Evolutionary conservation across 345 rosid species (phyloP).

Genomic region (Salix brachista): DNA sequence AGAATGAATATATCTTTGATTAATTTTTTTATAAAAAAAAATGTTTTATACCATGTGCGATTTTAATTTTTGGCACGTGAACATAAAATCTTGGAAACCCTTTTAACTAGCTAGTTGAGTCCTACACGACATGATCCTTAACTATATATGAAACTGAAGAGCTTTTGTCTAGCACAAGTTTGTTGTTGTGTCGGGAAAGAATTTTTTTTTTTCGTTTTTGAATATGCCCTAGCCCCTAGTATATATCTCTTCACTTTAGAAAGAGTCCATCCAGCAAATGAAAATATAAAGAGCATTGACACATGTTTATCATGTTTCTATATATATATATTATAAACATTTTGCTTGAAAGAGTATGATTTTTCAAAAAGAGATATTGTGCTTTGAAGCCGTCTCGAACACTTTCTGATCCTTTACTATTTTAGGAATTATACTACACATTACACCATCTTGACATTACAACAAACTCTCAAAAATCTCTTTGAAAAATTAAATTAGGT

Average conservation of each 20-base stretch:
- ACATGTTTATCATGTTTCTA: background rate
- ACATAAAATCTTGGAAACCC: background rate
- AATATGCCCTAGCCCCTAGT: too few species aligned
- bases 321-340: background rate
- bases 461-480: background rate
- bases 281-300: background rate
- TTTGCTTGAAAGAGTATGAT: background rate
- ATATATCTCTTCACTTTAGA: background rate
- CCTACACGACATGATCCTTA: conserved; percentile 33
- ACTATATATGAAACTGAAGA: background rate
- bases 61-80: conserved; percentile 25
- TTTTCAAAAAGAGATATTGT: background rate
- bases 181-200: background rate
- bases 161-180: background rate
- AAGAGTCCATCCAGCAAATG: background rate
- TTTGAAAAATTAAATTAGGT: background rate
- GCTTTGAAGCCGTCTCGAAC: background rate
- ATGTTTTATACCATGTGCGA: conserved; percentile 10
- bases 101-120: conserved; percentile 16
- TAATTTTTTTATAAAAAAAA: background rate
- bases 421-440: background rate
- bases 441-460: background rate
- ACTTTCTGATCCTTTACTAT: background rate
- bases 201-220: background rate
- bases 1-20: background rate